Base-by-base conservation (phyloP, 2,329 filamentous ascomycete genomes). In the Emmonsia crescens region DNA sequence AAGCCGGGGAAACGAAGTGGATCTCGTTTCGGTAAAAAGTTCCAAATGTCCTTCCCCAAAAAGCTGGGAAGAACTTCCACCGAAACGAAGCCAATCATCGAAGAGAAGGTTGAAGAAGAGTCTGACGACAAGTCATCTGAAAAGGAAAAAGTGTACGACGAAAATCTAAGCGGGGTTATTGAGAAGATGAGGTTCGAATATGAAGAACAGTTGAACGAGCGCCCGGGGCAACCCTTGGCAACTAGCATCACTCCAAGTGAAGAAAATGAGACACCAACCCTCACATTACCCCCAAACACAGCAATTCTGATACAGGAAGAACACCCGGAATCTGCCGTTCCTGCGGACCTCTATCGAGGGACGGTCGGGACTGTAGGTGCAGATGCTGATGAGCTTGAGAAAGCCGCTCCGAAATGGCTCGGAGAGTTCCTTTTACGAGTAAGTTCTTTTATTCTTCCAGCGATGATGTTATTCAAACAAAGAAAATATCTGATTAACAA, bases 301-400 rank as follows among this genome's bases (percentile, higher is more conserved):
- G 82, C 79, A 0, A 83, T 87, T 38, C 76, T 87, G 19, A 86
- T 87, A 44, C 85, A 87, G 68, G 85, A 87, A 70, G 85, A 87
- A 63, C 78, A 82, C 4, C 82, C 83, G 1, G 83, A 85, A 66
- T 80, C 81, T 46, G 84, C 83, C 29, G 84, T 85, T 36, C 82
- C 85, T 62, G 89, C 90, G 33, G 94, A 97, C 77, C 79, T 97
- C 12, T 99, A 96, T 72, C 84, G 94, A 69, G 93, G 94, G 33
- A 96, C 88, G 2, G 89, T 97, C 2, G 88, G 85, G 61, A 85
- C 84, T 8, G 82, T 95, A 4, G 89, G 88, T 1, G 79, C 83
- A 55, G 89, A 96, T 68, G 87, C 87, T 24, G 90, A 96, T 73
- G 77, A 87, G 24, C 87, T 99, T 59, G 92, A 97, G 76, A 88